These are phyloP conservation scores for Mrakiaceae sp. DNA, from an alignment of 1,284 basidiomycete species.

Conservation along the genomic window DNA sequence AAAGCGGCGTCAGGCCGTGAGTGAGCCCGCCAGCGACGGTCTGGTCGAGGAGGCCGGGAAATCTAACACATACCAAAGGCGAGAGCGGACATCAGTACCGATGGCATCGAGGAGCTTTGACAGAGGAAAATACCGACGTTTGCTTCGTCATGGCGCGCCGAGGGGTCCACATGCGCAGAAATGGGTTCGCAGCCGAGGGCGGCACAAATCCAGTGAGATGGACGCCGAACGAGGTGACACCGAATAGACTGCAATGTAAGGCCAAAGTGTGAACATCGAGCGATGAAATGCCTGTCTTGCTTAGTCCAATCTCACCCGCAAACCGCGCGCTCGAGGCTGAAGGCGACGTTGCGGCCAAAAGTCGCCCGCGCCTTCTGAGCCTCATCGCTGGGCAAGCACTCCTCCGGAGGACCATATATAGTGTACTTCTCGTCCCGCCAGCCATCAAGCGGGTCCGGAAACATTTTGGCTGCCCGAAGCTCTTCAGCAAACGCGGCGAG, in stretches of 20 bases:
- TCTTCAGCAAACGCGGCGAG: conserved; percentile 1
- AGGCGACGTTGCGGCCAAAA: conserved; percentile 14
- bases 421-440: conserved; percentile 17
- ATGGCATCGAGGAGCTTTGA: background rate
- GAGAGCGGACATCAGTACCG: too few relatives aligned
- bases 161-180: conserved; percentile 58
- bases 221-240: conserved; percentile 15
- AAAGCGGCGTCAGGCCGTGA: conserved; percentile 55
- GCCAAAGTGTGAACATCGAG: too few relatives aligned
- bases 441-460: conserved; percentile 10
- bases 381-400: background rate
- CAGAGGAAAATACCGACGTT: conserved; percentile 43
- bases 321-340: conserved; percentile 13
- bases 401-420: conserved; percentile 10
- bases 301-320: conserved; percentile 5
- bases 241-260: conserved; percentile 5
- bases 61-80: background rate
- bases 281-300: too few relatives aligned
- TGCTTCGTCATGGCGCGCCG: conserved; percentile 67
- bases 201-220: conserved; percentile 13
- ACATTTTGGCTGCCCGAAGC: background rate
- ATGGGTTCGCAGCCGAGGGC: too few relatives aligned
- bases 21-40: conserved; percentile 49
- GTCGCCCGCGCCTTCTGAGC: background rate
- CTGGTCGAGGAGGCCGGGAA: conserved; percentile 17